Evolutionary conservation across 2,329 filamentous ascomycete genomes (phyloP).

Genomic region (Pseudogymnoascus sp.): DNA sequence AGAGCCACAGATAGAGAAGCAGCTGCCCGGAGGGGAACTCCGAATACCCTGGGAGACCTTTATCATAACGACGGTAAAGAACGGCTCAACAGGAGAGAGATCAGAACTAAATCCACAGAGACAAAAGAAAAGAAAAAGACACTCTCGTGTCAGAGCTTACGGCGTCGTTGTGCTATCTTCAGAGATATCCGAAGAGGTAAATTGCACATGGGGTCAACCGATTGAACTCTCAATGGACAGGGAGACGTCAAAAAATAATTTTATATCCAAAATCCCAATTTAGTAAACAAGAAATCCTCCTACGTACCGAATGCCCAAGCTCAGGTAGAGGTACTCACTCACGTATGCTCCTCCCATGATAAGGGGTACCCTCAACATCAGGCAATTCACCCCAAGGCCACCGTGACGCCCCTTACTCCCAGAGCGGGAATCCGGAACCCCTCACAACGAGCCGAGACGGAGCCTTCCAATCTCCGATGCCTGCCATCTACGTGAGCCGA

Average conservation of each 20-base stretch:
- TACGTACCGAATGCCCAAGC: not conserved
- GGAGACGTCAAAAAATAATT: not conserved
- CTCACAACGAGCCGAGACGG: not conserved
- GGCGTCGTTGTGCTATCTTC: not conserved
- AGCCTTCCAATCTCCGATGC: not conserved
- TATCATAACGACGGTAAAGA: not conserved
- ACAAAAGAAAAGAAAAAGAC: not conserved
- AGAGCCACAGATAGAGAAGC: not conserved
- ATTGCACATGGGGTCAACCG: not conserved
- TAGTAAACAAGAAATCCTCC: not conserved
- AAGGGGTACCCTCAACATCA: not conserved
- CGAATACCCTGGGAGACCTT: not conserved
- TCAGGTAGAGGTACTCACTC: slow-evolving; percentile 3
- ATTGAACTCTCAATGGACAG: not conserved
- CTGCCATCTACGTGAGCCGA: not conserved
- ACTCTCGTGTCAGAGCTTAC: not conserved
- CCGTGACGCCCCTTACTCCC: not conserved
- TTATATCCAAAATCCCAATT: not conserved
- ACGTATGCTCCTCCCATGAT: not conserved
- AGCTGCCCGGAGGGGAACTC: not conserved
- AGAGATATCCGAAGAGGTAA: not conserved
- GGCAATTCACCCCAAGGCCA: not conserved
- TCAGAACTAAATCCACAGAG: not conserved
- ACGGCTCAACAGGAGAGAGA: not conserved
- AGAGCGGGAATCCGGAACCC: not conserved